Evolutionary conservation across 345 rosid species (phyloP).

Genomic region (Salix brachista): DNA sequence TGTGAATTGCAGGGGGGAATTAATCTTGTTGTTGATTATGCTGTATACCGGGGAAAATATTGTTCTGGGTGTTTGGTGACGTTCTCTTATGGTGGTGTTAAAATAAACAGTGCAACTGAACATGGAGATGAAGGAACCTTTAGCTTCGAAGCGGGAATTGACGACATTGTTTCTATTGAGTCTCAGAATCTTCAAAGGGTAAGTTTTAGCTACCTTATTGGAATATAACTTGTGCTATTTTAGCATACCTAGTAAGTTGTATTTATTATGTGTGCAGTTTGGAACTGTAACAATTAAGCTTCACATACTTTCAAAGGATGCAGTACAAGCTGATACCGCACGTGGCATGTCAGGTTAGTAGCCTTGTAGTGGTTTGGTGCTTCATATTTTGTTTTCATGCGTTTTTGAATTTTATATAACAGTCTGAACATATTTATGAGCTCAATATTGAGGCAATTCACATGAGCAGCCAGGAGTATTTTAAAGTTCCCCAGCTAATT

Average conservation of each 20-base stretch:
- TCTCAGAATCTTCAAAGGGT: conserved; percentile 65
- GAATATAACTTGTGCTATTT: not conserved
- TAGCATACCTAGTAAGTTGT: not conserved
- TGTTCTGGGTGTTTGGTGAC: conserved; percentile 43
- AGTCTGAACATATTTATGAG: not conserved
- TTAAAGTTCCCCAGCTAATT: not conserved
- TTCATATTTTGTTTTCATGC: conserved; percentile 8
- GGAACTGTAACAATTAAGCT: conserved; percentile 52
- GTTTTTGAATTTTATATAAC: not conserved
- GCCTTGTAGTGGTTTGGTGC: conserved; percentile 4
- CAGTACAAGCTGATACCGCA: conserved; percentile 25
- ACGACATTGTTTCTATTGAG: conserved; percentile 60
- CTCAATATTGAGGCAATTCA: not conserved
- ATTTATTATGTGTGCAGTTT: conserved; percentile 42
- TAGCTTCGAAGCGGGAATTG: conserved; percentile 53
- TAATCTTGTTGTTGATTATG: conserved; percentile 54
- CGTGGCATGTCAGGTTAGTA: conserved; percentile 47
- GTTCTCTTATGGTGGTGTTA: conserved; percentile 55
- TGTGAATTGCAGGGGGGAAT: conserved; percentile 49
- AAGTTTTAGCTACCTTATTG: conserved; percentile 23
- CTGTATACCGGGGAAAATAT: conserved; percentile 39
- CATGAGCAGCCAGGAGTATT: not conserved
- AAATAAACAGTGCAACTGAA: conserved; percentile 37
- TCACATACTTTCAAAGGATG: conserved; percentile 42
- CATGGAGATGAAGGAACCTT: conserved; percentile 36